phyloP scores from a whole-genome alignment of 2,329 filamentous ascomycete genomes.

The Fusarium coffeatum region DNA sequence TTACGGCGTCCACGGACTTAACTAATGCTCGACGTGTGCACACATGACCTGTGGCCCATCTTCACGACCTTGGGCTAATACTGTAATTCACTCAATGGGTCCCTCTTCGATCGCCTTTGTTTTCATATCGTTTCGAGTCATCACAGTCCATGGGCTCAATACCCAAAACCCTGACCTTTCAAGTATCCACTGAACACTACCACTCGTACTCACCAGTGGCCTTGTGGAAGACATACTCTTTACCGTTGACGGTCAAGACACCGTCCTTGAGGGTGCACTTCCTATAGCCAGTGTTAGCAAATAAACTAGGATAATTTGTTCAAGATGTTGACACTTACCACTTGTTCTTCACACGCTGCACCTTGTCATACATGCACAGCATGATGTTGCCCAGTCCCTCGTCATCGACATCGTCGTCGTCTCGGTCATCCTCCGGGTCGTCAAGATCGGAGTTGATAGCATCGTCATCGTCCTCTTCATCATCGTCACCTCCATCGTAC shows the following conservation, averaged over 20 bases:
- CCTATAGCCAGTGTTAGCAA: conserved; percentile 57
- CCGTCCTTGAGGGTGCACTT: conserved; percentile 99
- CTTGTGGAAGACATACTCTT: conserved; percentile 98
- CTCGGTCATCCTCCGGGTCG: conserved; percentile 86
- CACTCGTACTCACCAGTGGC: conserved; percentile 98
- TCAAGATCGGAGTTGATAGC: conserved; percentile 99
- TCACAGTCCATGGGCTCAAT: conserved; percentile 3
- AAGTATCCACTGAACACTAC: conserved; percentile 60
- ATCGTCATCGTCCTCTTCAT: conserved; percentile 82
- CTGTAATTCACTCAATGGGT: conserved; percentile 2
- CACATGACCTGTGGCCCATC: conserved; percentile 22
- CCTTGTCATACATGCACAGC: conserved; percentile 99
- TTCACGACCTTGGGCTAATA: conserved; percentile 4
- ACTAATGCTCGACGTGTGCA: conserved; percentile 20
- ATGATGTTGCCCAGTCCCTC: conserved; percentile 89
- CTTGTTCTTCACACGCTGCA: conserved; percentile 99
- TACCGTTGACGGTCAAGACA: conserved; percentile 90
- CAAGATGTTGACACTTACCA: conserved; percentile 64
- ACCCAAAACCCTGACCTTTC: conserved; percentile 10
- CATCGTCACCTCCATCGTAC: conserved; percentile 70
- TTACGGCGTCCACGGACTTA: conserved; percentile 30
- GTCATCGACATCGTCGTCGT: conserved; percentile 88
- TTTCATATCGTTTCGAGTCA: conserved; percentile 20
- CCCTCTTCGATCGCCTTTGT: conserved; percentile 12
- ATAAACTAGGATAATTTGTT: neutral